Evolutionary conservation across 2,329 filamentous ascomycete species (phyloP).

Genomic region (Colletotrichum noveboracense): DNA sequence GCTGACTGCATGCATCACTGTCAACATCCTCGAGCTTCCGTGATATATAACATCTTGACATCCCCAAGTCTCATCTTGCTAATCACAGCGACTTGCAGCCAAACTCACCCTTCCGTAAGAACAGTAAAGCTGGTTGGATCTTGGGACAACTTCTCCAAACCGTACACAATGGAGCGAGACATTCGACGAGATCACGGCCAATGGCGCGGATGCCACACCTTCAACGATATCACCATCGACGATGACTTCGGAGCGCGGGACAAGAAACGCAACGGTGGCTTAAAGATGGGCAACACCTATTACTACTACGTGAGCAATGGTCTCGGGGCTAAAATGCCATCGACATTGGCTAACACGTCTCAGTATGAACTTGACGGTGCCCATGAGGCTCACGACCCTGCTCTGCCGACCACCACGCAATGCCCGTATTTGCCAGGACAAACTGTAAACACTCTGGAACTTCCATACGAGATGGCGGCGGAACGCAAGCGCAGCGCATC

Average conservation of each 20-base stretch:
- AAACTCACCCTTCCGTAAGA: conserved; percentile 64
- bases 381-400: conserved; percentile 76
- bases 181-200: conserved; percentile 73
- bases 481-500: conserved; percentile 69
- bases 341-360: background rate
- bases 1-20: conserved; percentile 11
- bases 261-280: conserved; percentile 72
- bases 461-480: conserved; percentile 72
- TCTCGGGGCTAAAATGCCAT: background rate
- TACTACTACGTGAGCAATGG: conserved; percentile 84
- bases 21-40: background rate
- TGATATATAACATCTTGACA: conserved; percentile 1
- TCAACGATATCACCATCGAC: conserved; percentile 85
- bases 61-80: conserved; percentile 22
- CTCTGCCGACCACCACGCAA: conserved; percentile 74
- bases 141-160: conserved; percentile 90
- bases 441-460: conserved; percentile 80
- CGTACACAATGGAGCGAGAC: conserved; percentile 85
- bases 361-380: conserved; percentile 86
- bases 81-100: conserved; percentile 44
- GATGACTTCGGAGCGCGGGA: conserved; percentile 60
- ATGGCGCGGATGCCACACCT: conserved; percentile 88
- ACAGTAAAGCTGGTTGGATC: conserved; percentile 86
- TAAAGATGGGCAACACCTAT: conserved; percentile 92
- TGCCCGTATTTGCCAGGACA: conserved; percentile 92